Evolutionary conservation across 192 early-diverging fungal genomes (phyloP).

Genomic region (Backusella liffmaniae): DNA sequence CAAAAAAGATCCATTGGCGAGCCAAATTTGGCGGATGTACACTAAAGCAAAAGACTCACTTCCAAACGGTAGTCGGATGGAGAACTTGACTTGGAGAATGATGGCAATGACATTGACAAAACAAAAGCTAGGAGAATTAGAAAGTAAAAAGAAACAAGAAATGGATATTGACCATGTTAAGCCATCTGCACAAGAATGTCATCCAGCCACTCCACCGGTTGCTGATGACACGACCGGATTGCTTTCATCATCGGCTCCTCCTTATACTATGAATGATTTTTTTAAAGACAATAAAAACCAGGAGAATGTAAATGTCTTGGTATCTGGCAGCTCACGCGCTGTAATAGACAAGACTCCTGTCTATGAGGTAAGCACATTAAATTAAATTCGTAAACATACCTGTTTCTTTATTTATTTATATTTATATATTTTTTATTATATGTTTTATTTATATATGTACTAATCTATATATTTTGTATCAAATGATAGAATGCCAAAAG

Average conservation of each 20-base stretch:
- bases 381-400: background rate
- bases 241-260: constrained; percentile 35
- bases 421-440: background rate
- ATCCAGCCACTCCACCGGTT: constrained; percentile 18
- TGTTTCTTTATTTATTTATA: background rate
- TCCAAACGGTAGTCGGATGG: constrained; percentile 72
- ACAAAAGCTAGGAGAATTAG: constrained; percentile 21
- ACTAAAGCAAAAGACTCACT: constrained; percentile 78
- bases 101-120: constrained; percentile 67
- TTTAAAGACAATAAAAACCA: constrained; percentile 9
- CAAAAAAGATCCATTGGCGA: constrained; percentile 48
- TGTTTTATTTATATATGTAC: background rate
- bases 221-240: constrained; percentile 30
- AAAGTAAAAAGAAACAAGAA: background rate
- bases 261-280: constrained; percentile 32
- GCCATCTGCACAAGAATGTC: background rate
- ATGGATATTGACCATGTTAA: constrained; percentile 1
- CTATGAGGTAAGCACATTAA: background rate
- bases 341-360: constrained; percentile 3
- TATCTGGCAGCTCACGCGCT: constrained; percentile 25
- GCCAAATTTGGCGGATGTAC: constrained; percentile 72
- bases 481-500: constrained; percentile 12
- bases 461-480: constrained; percentile 1
- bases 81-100: constrained; percentile 84
- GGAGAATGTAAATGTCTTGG: constrained; percentile 10